Evolutionary conservation across 1,284 basidiomycete genomes (phyloP).

Genomic region (Hypsizygus ulmarius): DNA sequence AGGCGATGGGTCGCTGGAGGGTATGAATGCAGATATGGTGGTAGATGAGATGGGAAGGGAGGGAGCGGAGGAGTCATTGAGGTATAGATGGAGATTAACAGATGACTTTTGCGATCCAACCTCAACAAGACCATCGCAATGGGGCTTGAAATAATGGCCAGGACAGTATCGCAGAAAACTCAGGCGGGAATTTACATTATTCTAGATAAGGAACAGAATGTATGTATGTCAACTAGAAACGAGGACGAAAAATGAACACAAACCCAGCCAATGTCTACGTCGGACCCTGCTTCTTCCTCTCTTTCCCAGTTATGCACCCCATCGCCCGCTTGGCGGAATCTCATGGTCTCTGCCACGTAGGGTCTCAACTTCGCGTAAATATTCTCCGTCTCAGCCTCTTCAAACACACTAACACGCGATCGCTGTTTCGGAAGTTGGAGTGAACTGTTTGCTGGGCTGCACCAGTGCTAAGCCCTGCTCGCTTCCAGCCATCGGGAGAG

Average conservation of each 20-base stretch:
- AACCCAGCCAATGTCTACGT: slow-evolving; percentile 34
- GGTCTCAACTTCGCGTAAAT: slow-evolving; percentile 32
- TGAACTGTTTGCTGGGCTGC: slow-evolving; percentile 28
- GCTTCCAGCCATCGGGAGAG: slow-evolving; percentile 27
- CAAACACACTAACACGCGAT: slow-evolving; percentile 28
- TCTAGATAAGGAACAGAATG: not conserved
- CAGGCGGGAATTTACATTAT: slow-evolving; percentile 34
- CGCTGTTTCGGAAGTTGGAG: slow-evolving; percentile 36
- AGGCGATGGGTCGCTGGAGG: not conserved
- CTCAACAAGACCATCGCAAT: slow-evolving; percentile 37
- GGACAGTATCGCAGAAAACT: slow-evolving; percentile 41
- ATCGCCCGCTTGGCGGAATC: slow-evolving; percentile 26
- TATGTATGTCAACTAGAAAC: no score
- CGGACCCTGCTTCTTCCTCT: slow-evolving; percentile 30
- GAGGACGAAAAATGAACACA: slow-evolving; percentile 6
- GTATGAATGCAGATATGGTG: not conserved
- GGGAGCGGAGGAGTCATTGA: slow-evolving; percentile 27
- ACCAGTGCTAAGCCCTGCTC: slow-evolving; percentile 29
- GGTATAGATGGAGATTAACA: slow-evolving; percentile 39
- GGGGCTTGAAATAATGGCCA: slow-evolving; percentile 40
- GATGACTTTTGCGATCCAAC: slow-evolving; percentile 33
- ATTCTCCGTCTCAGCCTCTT: slow-evolving; percentile 23
- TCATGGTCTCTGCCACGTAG: slow-evolving; percentile 31
- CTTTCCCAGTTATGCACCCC: slow-evolving; percentile 32
- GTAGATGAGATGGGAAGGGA: slow-evolving; percentile 4